phyloP scores from a whole-genome alignment of 805 yeast species.

The Kuraishia hungarica region DNA sequence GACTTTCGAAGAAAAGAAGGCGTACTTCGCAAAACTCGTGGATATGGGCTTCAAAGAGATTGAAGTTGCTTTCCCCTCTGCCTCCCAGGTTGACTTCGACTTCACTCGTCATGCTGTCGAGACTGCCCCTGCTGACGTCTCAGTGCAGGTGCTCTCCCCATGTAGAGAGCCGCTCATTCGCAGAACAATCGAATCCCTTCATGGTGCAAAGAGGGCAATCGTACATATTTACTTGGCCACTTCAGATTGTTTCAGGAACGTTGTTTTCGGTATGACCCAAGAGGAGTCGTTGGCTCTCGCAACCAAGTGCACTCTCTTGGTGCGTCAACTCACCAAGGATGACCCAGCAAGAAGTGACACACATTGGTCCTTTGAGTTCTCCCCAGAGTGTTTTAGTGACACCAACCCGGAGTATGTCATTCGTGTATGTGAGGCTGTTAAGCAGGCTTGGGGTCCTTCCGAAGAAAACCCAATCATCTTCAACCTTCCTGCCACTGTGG shows the following conservation, averaged over 20 bases:
- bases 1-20: conserved; percentile 67
- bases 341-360: conserved; percentile 59
- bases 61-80: conserved; percentile 75
- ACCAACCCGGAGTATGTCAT: conserved; percentile 68
- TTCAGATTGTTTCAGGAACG: conserved; percentile 65
- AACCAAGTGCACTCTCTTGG: conserved; percentile 60
- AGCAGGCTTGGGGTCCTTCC: conserved; percentile 74
- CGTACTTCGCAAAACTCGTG: conserved; percentile 61
- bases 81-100: conserved; percentile 77
- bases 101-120: conserved; percentile 75
- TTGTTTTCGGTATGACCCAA: conserved; percentile 65
- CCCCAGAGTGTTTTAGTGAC: conserved; percentile 74
- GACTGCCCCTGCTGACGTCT: conserved; percentile 68
- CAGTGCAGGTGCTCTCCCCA: conserved; percentile 67
- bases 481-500: conserved; percentile 77
- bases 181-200: conserved; percentile 65
- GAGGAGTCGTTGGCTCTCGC: conserved; percentile 64
- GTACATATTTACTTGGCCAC: conserved; percentile 72
- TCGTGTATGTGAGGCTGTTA: conserved; percentile 74
- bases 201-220: conserved; percentile 66
- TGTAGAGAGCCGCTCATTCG: conserved; percentile 68
- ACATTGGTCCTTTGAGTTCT: conserved; percentile 63
- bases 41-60: conserved; percentile 76
- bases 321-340: conserved; percentile 64
- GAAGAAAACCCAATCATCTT: conserved; percentile 65